Evolutionary conservation across 305 asterid genomes (phyloP), one percentile per base, ranked within the genome.

Genomic region (Fraxinus greggii): DNA sequence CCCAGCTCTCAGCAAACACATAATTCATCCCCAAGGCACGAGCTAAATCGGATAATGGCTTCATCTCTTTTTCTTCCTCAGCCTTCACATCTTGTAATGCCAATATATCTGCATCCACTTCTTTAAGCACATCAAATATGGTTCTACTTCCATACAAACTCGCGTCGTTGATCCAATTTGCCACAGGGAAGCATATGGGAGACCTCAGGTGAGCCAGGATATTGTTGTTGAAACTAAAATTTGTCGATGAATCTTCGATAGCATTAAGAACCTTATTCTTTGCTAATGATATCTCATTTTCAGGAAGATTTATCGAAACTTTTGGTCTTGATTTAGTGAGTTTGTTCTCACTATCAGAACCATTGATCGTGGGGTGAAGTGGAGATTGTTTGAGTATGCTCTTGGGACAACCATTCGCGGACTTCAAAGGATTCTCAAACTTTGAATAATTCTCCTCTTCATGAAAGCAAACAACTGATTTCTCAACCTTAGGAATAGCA

Each of bases 1-100:
- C 99, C 99, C 99, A 95, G 89, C 99, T 92, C 87, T 95, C 98
- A 2, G 98, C 99, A 78, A 95, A 95, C 77, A 88, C 95, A 75
- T 93, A 95, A 61, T 84, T 83, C 99, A 95, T 95, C 80, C 97
- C 98, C 70, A 94, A 82, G 0, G 97, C 97, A 7, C 85, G 88
- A 26, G 99, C 98, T 84, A 95, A 80, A 69, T 91, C 97, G 10
- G 98, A 95, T 77, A 95, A 82, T 4, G 99, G 98, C 51, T 81
- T 91, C 99, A 95, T 95, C 10, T 88, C 88, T 12, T 90, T 91
- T 82, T 89, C 99, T 84, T 95, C 98, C 83, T 89, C 93, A 24
- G 99, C 98, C 86, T 90, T 95, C 33, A 95, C 99, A 61, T 95
- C 99, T 81, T 95, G 99, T 75, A 95, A 81, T 23, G 98, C 94